Evolutionary conservation across 306 rosid genomes (phyloP).

Genomic region (Quercus wislizeni): DNA sequence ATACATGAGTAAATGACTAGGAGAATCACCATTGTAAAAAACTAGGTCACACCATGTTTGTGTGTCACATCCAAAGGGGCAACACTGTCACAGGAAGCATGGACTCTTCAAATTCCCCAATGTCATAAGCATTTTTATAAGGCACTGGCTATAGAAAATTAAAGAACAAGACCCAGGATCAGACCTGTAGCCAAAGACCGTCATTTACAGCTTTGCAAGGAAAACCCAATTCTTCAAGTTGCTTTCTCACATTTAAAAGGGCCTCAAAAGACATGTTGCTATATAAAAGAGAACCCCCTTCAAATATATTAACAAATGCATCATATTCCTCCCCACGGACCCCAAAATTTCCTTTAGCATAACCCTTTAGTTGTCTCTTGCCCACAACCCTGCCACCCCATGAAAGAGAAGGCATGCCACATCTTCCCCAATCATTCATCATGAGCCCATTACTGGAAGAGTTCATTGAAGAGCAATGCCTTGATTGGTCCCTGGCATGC

Average conservation of each 20-base stretch:
- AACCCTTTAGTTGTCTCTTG: slow-evolving; percentile 69
- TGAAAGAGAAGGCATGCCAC: slow-evolving; percentile 64
- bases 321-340: slow-evolving; percentile 74
- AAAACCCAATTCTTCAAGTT: slow-evolving; percentile 88
- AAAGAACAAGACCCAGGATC: slow-evolving; percentile 14
- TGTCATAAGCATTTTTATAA: neutral
- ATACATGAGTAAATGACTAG: neutral
- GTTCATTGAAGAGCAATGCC: slow-evolving; percentile 61
- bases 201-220: slow-evolving; percentile 99
- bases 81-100: neutral
- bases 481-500: slow-evolving; percentile 65
- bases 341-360: slow-evolving; percentile 55
- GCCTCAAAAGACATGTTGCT: slow-evolving; percentile 98
- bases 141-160: neutral
- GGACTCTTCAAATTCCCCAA: neutral
- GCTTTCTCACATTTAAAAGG: slow-evolving; percentile 82
- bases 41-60: neutral
- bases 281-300: slow-evolving; percentile 89
- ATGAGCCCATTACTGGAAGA: slow-evolving; percentile 59
- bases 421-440: slow-evolving; percentile 83
- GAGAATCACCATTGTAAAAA: slow-evolving; percentile 3
- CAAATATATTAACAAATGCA: slow-evolving; percentile 79
- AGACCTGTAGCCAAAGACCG: slow-evolving; percentile 97
- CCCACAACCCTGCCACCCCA: slow-evolving; percentile 89
- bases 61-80: neutral